A percentile compares a stretch with the other conserved stretches of the same genome.
Conservation (phyloP, 495 filamentous ascomycete species). For the Aspergillus panamensis region DNA sequence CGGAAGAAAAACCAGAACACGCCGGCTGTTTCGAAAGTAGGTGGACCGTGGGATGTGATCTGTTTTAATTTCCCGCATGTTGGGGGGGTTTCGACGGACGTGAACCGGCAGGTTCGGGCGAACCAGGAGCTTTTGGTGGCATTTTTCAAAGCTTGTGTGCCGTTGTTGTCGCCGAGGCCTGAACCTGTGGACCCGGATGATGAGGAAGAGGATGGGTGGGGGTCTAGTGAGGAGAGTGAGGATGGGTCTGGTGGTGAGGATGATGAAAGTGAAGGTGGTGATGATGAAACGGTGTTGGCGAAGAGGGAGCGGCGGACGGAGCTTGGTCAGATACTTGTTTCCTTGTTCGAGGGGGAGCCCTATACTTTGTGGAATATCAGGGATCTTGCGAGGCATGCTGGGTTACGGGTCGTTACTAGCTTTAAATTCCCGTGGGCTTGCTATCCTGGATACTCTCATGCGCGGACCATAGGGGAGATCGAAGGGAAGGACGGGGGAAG, state of each 20-base stretch:
- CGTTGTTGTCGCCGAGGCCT: conserved; percentile 44
- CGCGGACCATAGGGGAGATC: conserved; percentile 78
- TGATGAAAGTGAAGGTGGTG: conserved; percentile 16
- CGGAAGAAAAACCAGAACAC: conserved; percentile 11
- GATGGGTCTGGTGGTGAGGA: conserved; percentile 13
- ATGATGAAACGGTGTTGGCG: conserved; percentile 6
- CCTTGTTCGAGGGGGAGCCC: conserved; percentile 86
- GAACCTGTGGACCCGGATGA: conserved; percentile 23
- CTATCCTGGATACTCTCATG: conserved; percentile 87
- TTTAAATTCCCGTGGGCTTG: conserved; percentile 69
- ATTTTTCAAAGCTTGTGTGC: conserved; percentile 67
- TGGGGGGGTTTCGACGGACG: conserved; percentile 84
- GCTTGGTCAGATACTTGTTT: conserved; percentile 71
- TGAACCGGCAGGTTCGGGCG: conserved; percentile 86
- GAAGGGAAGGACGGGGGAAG: conserved; percentile 52
- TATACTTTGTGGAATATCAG: conserved; percentile 94
- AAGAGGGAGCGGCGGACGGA: conserved; percentile 26
- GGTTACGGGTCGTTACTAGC: conserved; percentile 70
- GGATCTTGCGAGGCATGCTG: conserved; percentile 76
- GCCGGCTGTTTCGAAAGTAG: background rate
- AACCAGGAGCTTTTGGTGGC: conserved; percentile 87
- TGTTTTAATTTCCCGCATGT: conserved; percentile 98
- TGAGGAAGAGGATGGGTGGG: conserved; percentile 25
- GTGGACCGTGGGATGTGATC: conserved; percentile 62
- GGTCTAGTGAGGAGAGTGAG: conserved; percentile 14